Conservation (phyloP, 371 early-diverging fungal genomes). For the Actinomucor elegans region DNA sequence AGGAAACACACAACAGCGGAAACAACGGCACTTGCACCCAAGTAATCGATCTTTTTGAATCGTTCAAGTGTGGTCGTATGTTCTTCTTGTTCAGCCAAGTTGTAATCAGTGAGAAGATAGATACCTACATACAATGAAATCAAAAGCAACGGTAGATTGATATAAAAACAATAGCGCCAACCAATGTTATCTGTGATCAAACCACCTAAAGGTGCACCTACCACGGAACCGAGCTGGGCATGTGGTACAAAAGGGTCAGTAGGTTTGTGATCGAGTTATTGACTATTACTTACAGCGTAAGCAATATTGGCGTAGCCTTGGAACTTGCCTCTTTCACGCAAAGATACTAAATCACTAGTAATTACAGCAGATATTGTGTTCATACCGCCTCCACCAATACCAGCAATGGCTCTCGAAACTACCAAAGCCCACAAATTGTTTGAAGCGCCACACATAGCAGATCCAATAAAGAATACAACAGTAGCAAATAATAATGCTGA, state of each 20-base stretch:
- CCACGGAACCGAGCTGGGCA: constrained; percentile 64
- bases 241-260: constrained; percentile 33
- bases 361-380: constrained; percentile 44
- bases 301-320: constrained; percentile 52
- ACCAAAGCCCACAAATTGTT: constrained; percentile 68
- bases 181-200: constrained; percentile 55
- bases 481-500: constrained; percentile 56
- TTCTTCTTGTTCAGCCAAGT: constrained; percentile 29
- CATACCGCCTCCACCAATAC: constrained; percentile 76
- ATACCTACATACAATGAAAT: constrained; percentile 52
- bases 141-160: constrained; percentile 73
- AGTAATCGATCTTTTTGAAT: constrained; percentile 63
- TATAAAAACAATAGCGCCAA: constrained; percentile 74
- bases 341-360: constrained; percentile 44
- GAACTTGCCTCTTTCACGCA: constrained; percentile 49
- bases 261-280: neutral
- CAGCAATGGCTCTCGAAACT: constrained; percentile 71
- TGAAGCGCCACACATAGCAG: constrained; percentile 59
- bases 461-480: constrained; percentile 56
- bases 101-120: constrained; percentile 38
- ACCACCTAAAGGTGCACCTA: constrained; percentile 53
- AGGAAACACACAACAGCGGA: constrained; percentile 54
- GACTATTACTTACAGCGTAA: constrained; percentile 32
- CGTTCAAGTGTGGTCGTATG: constrained; percentile 48
- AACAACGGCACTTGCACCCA: constrained; percentile 58